These are phyloP conservation scores for Leishmania lainsoni DNA, from an alignment of 208 protist species.

Conservation along the genomic window DNA sequence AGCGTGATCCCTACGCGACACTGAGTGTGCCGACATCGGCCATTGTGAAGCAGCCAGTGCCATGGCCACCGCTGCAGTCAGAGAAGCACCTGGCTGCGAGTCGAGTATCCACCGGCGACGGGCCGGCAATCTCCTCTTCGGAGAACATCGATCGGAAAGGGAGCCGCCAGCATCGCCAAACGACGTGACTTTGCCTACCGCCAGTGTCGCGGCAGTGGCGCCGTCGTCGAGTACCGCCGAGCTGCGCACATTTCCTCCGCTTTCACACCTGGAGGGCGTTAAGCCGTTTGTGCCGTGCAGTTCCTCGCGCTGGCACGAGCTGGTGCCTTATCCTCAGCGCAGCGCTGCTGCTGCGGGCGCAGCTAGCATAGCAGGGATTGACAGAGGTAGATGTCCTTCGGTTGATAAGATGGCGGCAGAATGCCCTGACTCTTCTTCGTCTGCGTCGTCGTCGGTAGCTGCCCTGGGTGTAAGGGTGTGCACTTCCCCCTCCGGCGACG, in stretches of 20 bases:
- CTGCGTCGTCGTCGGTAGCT: neutral
- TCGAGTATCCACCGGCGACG: too few relatives aligned
- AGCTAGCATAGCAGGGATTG: neutral
- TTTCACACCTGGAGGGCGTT: slow-evolving; percentile 12
- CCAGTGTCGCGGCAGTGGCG: neutral
- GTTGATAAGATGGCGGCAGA: neutral
- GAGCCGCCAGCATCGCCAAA: neutral
- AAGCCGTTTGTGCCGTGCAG: slow-evolving; percentile 25
- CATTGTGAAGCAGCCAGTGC: neutral
- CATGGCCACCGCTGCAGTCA: neutral
- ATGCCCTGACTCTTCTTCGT: neutral
- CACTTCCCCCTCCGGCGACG: neutral
- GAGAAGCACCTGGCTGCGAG: neutral
- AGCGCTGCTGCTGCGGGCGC: neutral
- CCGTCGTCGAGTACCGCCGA: neutral
- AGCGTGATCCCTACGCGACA: slow-evolving; percentile 24
- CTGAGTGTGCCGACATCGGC: slow-evolving; percentile 4
- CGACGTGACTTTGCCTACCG: neutral
- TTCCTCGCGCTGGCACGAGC: slow-evolving; percentile 24
- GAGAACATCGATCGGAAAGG: neutral
- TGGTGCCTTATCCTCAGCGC: slow-evolving; percentile 19
- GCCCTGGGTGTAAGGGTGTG: neutral
- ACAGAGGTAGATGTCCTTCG: neutral
- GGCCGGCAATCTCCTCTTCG: neutral
- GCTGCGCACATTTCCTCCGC: neutral